Conservation (phyloP, 164 flowering plant species). For the Nelumbo lutea region DNA sequence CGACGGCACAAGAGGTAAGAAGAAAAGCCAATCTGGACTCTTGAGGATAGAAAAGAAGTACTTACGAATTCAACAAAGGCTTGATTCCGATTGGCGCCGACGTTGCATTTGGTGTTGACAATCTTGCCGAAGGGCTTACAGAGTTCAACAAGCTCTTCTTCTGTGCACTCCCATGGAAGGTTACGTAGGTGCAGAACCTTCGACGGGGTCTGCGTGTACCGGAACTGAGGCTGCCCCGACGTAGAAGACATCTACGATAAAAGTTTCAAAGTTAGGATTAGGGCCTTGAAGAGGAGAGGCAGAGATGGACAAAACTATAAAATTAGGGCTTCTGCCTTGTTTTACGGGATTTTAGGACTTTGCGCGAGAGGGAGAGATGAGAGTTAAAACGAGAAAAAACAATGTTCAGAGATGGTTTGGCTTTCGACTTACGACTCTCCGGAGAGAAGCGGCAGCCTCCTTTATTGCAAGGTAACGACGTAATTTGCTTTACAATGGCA, state of each 20-base stretch:
- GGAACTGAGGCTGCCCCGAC: constrained; percentile 70
- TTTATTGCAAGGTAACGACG: too few species aligned
- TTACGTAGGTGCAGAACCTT: constrained; percentile 90
- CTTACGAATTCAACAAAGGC: constrained; percentile 91
- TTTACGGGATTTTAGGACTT: too few species aligned
- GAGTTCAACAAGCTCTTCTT: constrained; percentile 83
- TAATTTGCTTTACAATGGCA: too few species aligned
- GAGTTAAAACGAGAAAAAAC: too few species aligned
- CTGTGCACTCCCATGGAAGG: constrained; percentile 90
- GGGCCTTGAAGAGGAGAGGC: not conserved
- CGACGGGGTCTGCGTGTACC: constrained; percentile 90
- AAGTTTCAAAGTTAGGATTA: not conserved
- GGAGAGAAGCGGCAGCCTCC: too few species aligned
- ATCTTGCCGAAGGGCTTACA: constrained; percentile 83
- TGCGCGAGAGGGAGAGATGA: too few species aligned
- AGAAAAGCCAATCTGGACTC: not conserved
- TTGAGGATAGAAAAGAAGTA: not conserved
- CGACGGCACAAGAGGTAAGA: not conserved
- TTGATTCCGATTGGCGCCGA: constrained; percentile 90
- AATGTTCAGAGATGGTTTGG: too few species aligned
- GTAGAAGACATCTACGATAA: constrained; percentile 36
- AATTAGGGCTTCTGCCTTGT: too few species aligned
- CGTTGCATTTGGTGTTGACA: constrained; percentile 93
- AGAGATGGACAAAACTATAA: not conserved
- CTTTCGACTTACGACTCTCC: too few species aligned